Conservation (phyloP, 805 yeast species). For the Naumovozyma dairenensis region DNA sequence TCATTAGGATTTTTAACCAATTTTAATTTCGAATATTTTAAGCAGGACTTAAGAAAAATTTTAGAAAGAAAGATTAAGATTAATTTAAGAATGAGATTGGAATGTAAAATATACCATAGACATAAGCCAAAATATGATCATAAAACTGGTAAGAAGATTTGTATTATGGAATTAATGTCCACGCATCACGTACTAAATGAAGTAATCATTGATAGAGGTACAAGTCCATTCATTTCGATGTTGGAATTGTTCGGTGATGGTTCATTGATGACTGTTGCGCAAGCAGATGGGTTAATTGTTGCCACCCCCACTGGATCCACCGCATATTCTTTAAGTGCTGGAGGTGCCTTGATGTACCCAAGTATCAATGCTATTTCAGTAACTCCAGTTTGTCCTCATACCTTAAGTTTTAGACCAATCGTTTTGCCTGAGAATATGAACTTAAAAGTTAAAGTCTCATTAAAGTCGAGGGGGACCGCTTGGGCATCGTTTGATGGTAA, state of each 20-base stretch:
- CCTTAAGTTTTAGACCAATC: slow-evolving; percentile 85
- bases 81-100: slow-evolving; percentile 77
- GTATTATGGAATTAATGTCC: slow-evolving; percentile 31
- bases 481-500: slow-evolving; percentile 98
- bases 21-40: slow-evolving; percentile 67
- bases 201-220: slow-evolving; percentile 86
- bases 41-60: slow-evolving; percentile 45
- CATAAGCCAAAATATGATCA: slow-evolving; percentile 25
- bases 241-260: slow-evolving; percentile 85
- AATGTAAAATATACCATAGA: slow-evolving; percentile 58
- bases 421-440: slow-evolving; percentile 89
- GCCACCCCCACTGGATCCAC: slow-evolving; percentile 97
- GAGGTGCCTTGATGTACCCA: slow-evolving; percentile 91
- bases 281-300: slow-evolving; percentile 86
- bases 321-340: slow-evolving; percentile 90
- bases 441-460: slow-evolving; percentile 72
- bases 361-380: slow-evolving; percentile 86
- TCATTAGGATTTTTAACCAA: slow-evolving; percentile 88
- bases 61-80: slow-evolving; percentile 64
- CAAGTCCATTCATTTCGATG: slow-evolving; percentile 84
- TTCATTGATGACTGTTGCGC: slow-evolving; percentile 74
- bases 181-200: slow-evolving; percentile 78
- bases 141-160: slow-evolving; percentile 33
- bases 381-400: slow-evolving; percentile 95
- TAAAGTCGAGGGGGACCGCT: slow-evolving; percentile 76